phyloP scores from a whole-genome alignment of 2,329 filamentous ascomycete species.

The Fusarium redolens region DNA sequence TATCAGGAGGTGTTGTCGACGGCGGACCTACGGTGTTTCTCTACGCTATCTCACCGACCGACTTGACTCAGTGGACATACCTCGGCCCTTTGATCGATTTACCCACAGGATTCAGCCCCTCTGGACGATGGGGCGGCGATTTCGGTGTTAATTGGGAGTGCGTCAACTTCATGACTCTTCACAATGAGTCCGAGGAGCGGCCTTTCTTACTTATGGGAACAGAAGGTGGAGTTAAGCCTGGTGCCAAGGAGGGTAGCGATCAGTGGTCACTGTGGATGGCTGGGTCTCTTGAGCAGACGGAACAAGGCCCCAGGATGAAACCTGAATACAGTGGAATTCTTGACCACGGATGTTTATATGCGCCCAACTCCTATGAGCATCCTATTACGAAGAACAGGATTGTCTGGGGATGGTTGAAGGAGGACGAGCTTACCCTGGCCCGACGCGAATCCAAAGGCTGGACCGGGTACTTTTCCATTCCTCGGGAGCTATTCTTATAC shows the following conservation, averaged over 20 bases:
- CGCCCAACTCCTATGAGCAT: slow-evolving; percentile 61
- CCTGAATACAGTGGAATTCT: slow-evolving; percentile 58
- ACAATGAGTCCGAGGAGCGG: slow-evolving; percentile 43
- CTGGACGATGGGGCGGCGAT: slow-evolving; percentile 60
- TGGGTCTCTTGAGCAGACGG: slow-evolving; percentile 43
- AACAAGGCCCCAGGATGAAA: slow-evolving; percentile 39
- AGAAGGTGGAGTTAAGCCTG: slow-evolving; percentile 52
- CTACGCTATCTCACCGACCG: slow-evolving; percentile 54
- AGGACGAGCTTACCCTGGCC: slow-evolving; percentile 60
- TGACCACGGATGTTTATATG: slow-evolving; percentile 62
- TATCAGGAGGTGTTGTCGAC: slow-evolving; percentile 59
- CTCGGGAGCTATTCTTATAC: slow-evolving; percentile 56
- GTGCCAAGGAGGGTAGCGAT: slow-evolving; percentile 22
- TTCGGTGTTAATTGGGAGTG: slow-evolving; percentile 65
- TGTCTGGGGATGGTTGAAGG: slow-evolving; percentile 62
- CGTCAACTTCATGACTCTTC: slow-evolving; percentile 58
- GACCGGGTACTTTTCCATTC: slow-evolving; percentile 61
- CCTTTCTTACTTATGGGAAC: slow-evolving; percentile 59
- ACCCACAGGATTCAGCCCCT: slow-evolving; percentile 50
- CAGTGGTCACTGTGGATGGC: slow-evolving; percentile 56
- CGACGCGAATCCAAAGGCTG: slow-evolving; percentile 59
- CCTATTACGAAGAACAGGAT: slow-evolving; percentile 54
- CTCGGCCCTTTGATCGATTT: slow-evolving; percentile 56
- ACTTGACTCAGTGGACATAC: slow-evolving; percentile 58
- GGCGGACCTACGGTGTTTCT: slow-evolving; percentile 59